Base-by-base conservation (phyloP, 2,329 filamentous ascomycete genomes). In the Fusarium coicis region DNA sequence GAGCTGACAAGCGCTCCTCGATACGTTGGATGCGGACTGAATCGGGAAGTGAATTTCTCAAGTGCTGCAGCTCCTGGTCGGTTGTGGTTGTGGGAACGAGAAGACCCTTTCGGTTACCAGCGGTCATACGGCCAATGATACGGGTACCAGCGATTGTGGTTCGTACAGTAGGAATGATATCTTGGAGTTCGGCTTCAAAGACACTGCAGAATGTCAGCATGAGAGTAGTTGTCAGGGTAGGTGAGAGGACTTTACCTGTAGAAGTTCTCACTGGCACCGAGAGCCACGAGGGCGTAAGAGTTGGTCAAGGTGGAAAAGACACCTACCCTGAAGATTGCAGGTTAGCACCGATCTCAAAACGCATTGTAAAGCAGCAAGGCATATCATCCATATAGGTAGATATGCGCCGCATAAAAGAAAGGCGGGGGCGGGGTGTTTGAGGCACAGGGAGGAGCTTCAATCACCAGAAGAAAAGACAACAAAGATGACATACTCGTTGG, bases 301-400 rank as follows among this genome's bases (percentile, higher is more conserved):
- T 99, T 99, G 77, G 96, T 99, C 82, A 99, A 93, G 71, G 94
- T 97, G 70, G 95, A 86, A 85, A 99, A 99, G 81, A 98, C 96
- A 83, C 96, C 96, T 81, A 99, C 93, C 86, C 95, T 98, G 80
- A 37, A 42, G 32, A 64, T 32, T 28, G 1, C 32, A 57, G 23
- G 62, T 77, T 40, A 77, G 73, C 19, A 58, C 16, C 14, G 21
- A 36, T 55, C 36, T 36, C 26, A 34, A 34, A 30, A 32, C 26
- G 28, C 36, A 40, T 28, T 40, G 39, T 34, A 34, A 18, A 55
- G 28, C 40, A 28, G 37, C n/a, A 32, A 36, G 54, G 34, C 34
- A 39, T 44, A 55, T 55, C 44, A 36, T 46, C 40, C 52, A 58
- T 19, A 30, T n/a, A 44, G 42, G 42, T 34, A 40, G 49, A 50